These are phyloP conservation scores for Aegilops bicornis DNA, from an alignment of 176 grass and related monocot species.

Conservation along the genomic window DNA sequence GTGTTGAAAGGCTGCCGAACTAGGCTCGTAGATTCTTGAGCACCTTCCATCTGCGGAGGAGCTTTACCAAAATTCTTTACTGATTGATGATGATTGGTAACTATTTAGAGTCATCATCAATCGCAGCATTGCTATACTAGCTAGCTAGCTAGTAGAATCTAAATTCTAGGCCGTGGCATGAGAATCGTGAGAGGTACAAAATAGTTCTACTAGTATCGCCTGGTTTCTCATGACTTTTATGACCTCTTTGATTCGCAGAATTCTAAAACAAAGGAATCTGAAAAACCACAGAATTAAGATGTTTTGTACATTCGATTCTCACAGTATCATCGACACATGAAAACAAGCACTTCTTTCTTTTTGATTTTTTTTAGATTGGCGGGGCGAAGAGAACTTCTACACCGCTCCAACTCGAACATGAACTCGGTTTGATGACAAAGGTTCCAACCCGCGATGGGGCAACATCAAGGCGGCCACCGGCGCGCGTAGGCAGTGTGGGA, in stretches of 20 bases:
- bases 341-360: no score
- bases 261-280: background rate
- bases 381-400: no score
- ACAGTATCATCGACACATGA: no score
- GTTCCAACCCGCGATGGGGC: no score
- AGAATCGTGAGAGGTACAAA: background rate
- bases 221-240: background rate
- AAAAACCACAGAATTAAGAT: background rate
- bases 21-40: constrained; percentile 36
- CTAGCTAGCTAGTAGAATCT: background rate
- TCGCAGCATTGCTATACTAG: background rate
- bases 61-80: background rate
- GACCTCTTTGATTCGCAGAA: background rate
- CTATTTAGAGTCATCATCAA: constrained; percentile 18
- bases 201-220: background rate
- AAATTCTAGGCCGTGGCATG: background rate
- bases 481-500: no score
- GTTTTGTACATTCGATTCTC: no score
- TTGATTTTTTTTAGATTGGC: no score
- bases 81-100: constrained; percentile 1
- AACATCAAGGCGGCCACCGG: no score
- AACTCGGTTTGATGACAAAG: no score
- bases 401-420: no score
- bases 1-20: constrained; percentile 30
- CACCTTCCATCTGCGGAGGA: background rate